Conservation (phyloP, 768 basidiomycete species). For the Coprinopsis marcescibilis region DNA sequence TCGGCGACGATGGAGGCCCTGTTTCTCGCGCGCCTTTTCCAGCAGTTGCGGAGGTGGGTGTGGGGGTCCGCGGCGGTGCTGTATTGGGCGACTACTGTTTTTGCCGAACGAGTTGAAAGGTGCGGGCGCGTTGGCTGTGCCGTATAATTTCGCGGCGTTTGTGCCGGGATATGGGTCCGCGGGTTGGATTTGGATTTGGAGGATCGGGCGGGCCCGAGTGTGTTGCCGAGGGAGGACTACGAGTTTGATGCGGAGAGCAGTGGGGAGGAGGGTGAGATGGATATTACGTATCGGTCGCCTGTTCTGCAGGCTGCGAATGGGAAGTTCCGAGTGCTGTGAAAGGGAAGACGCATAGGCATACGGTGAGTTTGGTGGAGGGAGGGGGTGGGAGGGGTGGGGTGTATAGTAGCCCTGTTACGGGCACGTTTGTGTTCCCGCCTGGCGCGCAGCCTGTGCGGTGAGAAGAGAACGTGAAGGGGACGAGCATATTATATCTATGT, state of each 20-base stretch:
- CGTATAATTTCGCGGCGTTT: conserved; percentile 40
- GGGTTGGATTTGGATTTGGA: conserved; percentile 74
- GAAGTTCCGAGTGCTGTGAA: too few relatives aligned
- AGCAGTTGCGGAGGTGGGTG: conserved; percentile 53
- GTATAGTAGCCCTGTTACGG: too few relatives aligned
- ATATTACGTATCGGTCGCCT: conserved; percentile 71
- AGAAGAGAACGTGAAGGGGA: too few relatives aligned
- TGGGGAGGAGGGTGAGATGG: conserved; percentile 61
- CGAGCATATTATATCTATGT: too few relatives aligned
- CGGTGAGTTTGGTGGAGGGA: too few relatives aligned
- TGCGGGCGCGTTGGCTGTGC: conserved; percentile 38
- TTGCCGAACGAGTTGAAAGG: conserved; percentile 77
- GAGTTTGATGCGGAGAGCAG: conserved; percentile 51
- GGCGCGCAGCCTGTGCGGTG: too few relatives aligned
- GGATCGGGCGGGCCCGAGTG: conserved; percentile 37
- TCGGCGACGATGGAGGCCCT: conserved; percentile 90
- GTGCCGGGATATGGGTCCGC: too few relatives aligned
- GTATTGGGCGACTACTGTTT: conserved; percentile 93
- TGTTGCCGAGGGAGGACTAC: too few relatives aligned
- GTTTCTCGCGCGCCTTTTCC: conserved; percentile 94
- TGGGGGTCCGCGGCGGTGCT: conserved; percentile 84
- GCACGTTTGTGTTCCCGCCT: too few relatives aligned
- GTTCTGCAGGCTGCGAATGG: conserved; percentile 29
- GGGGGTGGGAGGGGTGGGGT: too few relatives aligned
- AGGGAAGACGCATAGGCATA: too few relatives aligned